phyloP scores from a whole-genome alignment of 805 yeast species.

The Candida ulmi region DNA sequence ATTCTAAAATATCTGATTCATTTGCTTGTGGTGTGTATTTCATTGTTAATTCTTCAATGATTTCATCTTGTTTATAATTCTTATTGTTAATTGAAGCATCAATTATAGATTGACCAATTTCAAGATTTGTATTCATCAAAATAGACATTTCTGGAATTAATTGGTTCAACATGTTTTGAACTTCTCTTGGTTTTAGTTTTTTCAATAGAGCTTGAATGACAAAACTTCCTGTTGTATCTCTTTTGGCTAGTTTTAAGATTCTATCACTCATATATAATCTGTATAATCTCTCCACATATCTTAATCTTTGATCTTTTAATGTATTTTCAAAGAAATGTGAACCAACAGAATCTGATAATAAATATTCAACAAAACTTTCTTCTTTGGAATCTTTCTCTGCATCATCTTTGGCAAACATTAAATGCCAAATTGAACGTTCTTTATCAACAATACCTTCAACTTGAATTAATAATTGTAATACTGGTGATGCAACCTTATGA shows the following conservation, averaged over 20 bases:
- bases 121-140: conserved; percentile 61
- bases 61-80: conserved; percentile 54
- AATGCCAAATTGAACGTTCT: conserved; percentile 65
- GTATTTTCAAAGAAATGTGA: conserved; percentile 82
- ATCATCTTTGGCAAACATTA: conserved; percentile 46
- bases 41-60: conserved; percentile 43
- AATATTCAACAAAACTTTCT: conserved; percentile 76
- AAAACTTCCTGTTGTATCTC: conserved; percentile 82
- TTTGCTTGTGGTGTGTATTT: conserved; percentile 35
- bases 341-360: conserved; percentile 86
- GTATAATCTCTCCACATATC: conserved; percentile 67
- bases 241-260: conserved; percentile 63
- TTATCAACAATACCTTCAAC: conserved; percentile 77
- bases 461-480: conserved; percentile 69
- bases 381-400: conserved; percentile 54
- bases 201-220: conserved; percentile 67
- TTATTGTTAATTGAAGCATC: conserved; percentile 57
- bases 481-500: conserved; percentile 83
- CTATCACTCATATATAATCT: conserved; percentile 68
- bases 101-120: conserved; percentile 59
- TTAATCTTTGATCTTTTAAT: conserved; percentile 58
- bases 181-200: conserved; percentile 58
- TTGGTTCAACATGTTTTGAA: conserved; percentile 54
- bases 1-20: conserved; percentile 50
- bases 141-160: conserved; percentile 62